phyloP scores from a whole-genome alignment of 169 alveolate genomes.

The Theileria annulata region DNA sequence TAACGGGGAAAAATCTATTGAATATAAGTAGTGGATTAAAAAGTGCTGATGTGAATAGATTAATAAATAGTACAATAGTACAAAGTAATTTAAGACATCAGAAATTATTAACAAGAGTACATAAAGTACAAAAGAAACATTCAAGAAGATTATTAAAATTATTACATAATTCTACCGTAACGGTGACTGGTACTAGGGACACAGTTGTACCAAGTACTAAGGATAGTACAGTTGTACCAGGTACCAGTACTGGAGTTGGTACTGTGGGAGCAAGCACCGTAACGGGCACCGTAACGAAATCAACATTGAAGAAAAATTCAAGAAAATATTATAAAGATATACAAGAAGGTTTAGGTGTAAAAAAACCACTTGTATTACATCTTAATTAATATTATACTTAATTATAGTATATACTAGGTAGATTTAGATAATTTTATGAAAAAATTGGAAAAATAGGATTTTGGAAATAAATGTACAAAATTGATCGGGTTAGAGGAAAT shows the following conservation, averaged over 20 bases:
- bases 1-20: too few species aligned
- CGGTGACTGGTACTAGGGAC: too few species aligned
- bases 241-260: not conserved
- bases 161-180: not conserved
- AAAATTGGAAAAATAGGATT: too few species aligned
- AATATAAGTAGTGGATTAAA: constrained; percentile 26
- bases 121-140: constrained; percentile 12
- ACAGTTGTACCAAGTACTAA: too few species aligned
- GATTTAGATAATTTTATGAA: not conserved
- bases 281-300: constrained; percentile 45
- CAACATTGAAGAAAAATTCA: constrained; percentile 20
- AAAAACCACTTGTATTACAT: not conserved
- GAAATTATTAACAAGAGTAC: not conserved
- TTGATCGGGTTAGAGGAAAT: too few species aligned
- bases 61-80: constrained; percentile 94
- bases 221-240: not conserved
- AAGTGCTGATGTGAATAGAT: constrained; percentile 93
- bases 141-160: constrained; percentile 41
- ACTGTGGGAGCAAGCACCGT: too few species aligned
- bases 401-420: not conserved
- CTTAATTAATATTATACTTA: constrained; percentile 75
- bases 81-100: constrained; percentile 72
- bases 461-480: too few species aligned
- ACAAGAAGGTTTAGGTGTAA: not conserved
- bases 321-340: not conserved